phyloP scores from a whole-genome alignment of 2,329 filamentous ascomycete genomes.

The Pyricularia pennisetigena region DNA sequence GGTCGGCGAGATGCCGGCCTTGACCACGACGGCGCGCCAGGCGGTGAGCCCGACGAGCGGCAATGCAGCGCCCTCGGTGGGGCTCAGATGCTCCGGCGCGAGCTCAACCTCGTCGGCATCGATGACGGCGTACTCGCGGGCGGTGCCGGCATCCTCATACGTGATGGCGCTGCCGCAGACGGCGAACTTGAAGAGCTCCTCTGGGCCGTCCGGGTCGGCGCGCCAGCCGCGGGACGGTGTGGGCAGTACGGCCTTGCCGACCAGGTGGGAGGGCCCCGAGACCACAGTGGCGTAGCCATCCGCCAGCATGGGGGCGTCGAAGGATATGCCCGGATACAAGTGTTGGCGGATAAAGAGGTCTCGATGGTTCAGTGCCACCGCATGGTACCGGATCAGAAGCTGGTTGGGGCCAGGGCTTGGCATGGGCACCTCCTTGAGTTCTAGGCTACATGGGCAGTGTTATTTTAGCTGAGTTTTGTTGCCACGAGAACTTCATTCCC shows the following conservation, averaged over 20 bases:
- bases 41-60: conserved; percentile 80
- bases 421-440: conserved; percentile 49
- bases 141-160: conserved; percentile 54
- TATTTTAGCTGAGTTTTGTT: background rate
- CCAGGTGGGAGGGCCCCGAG: conserved; percentile 37
- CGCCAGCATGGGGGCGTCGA: conserved; percentile 67
- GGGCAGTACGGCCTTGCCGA: conserved; percentile 63
- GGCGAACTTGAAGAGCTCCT: conserved; percentile 45
- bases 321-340: conserved; percentile 79
- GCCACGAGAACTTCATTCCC: background rate
- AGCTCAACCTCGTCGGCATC: conserved; percentile 64
- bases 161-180: conserved; percentile 61
- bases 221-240: conserved; percentile 74
- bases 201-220: conserved; percentile 60
- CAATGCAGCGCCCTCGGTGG: conserved; percentile 71
- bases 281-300: conserved; percentile 75
- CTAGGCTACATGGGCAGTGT: conserved; percentile 30
- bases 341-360: conserved; percentile 91
- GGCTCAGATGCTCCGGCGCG: conserved; percentile 61
- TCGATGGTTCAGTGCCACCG: conserved; percentile 85
- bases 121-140: conserved; percentile 64
- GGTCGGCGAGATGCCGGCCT: conserved; percentile 38
- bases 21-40: conserved; percentile 77
- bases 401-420: conserved; percentile 56
- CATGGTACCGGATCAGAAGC: conserved; percentile 65